Conservation (phyloP, 495 filamentous ascomycete species). For the Bryoglossum gracile region DNA sequence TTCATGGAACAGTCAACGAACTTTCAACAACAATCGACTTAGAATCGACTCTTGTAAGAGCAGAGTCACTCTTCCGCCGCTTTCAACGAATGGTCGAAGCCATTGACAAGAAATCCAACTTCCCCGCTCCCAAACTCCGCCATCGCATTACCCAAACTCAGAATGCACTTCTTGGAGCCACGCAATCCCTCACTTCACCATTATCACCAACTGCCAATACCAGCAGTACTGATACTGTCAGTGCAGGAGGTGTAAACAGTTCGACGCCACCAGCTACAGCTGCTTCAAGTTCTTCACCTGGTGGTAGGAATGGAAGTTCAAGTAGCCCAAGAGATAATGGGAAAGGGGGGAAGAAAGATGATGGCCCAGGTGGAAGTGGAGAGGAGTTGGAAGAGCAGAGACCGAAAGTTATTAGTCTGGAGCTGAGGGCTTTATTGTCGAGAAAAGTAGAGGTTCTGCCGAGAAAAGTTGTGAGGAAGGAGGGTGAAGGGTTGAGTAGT, state of each 20-base stretch:
- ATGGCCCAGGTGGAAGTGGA: conserved; percentile 27
- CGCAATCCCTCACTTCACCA: not conserved
- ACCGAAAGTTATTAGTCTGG: conserved; percentile 68
- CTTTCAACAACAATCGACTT: conserved; percentile 90
- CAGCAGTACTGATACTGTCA: conserved; percentile 12
- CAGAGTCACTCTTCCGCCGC: conserved; percentile 78
- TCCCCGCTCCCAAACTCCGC: conserved; percentile 50
- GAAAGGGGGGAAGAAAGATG: conserved; percentile 18
- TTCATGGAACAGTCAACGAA: conserved; percentile 80
- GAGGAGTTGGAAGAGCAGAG: conserved; percentile 30
- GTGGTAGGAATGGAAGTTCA: not conserved
- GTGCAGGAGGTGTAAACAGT: conserved; percentile 13
- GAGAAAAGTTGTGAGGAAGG: conserved; percentile 42
- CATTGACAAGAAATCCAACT: conserved; percentile 82
- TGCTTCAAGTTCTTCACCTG: conserved; percentile 2
- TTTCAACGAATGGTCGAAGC: conserved; percentile 84
- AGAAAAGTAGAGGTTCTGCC: conserved; percentile 59
- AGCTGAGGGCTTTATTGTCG: conserved; percentile 69
- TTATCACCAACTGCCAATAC: conserved; percentile 12
- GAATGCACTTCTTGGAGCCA: not conserved
- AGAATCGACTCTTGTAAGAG: conserved; percentile 70
- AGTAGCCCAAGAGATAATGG: not conserved
- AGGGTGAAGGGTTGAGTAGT: conserved; percentile 30
- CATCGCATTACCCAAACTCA: conserved; percentile 33
- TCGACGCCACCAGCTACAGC: no score